These are phyloP conservation scores for Agrocybe pediades DNA, from an alignment of 768 basidiomycete genomes.

Conservation along the genomic window DNA sequence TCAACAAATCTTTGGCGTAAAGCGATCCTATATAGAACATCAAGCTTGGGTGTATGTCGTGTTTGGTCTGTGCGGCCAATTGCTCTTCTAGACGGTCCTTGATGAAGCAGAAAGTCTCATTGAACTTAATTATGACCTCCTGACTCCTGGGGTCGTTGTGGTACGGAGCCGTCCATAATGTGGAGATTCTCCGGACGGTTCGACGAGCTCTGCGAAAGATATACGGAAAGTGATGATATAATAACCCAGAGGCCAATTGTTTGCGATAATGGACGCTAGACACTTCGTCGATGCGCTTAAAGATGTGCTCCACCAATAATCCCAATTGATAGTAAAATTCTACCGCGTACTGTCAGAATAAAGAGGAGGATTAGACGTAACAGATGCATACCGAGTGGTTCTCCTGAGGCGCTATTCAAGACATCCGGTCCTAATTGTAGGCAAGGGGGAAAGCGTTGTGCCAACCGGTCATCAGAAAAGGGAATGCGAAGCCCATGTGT, in stretches of 20 bases:
- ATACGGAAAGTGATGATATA: background rate
- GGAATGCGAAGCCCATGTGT: background rate
- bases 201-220: background rate
- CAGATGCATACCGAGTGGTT: background rate
- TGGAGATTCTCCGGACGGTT: background rate
- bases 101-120: background rate
- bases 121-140: background rate
- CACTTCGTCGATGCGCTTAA: background rate
- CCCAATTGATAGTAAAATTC: background rate
- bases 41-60: conserved; percentile 1
- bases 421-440: background rate
- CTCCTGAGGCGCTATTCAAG: background rate
- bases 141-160: background rate
- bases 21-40: conserved; percentile 1
- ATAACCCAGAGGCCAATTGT: background rate
- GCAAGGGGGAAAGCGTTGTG: background rate
- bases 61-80: background rate
- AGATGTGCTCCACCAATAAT: background rate
- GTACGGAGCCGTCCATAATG: background rate
- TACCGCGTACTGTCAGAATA: background rate
- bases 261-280: background rate
- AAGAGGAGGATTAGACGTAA: too few relatives aligned
- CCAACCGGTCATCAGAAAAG: background rate
- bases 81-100: background rate
- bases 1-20: background rate